phyloP scores from a whole-genome alignment of 2,329 filamentous ascomycete species.

The Ceratocystis colombiana region DNA sequence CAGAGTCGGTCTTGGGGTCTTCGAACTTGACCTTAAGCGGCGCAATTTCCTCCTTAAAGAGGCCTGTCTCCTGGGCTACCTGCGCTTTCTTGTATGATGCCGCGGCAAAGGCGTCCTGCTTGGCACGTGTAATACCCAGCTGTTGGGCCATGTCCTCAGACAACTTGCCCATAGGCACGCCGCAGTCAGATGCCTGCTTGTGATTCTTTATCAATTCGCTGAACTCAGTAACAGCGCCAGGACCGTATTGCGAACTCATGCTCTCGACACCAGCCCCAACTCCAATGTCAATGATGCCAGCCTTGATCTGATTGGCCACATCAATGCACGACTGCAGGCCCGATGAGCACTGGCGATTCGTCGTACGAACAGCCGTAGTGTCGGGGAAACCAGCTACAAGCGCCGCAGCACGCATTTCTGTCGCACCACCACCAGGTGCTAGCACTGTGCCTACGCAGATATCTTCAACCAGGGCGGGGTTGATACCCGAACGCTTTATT shows the following conservation, averaged over 20 bases:
- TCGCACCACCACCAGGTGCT: conserved; percentile 84
- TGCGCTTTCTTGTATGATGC: conserved; percentile 81
- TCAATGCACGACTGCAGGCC: conserved; percentile 89
- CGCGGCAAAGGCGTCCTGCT: conserved; percentile 92
- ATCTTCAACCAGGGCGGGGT: conserved; percentile 81
- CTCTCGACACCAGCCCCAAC: conserved; percentile 93
- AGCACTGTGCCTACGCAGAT: conserved; percentile 86
- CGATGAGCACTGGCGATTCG: conserved; percentile 92
- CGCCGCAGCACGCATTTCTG: conserved; percentile 88
- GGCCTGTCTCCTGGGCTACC: conserved; percentile 74
- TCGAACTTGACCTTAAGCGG: conserved; percentile 79
- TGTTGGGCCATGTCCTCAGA: conserved; percentile 94
- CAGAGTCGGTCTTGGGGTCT: conserved; percentile 82
- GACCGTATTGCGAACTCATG: conserved; percentile 89
- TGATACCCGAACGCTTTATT: conserved; percentile 75
- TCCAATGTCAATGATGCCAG: conserved; percentile 90
- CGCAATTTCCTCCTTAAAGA: conserved; percentile 84
- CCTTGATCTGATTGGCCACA: conserved; percentile 81
- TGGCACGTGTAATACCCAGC: conserved; percentile 56
- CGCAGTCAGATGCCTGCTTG: conserved; percentile 83
- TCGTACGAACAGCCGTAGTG: conserved; percentile 67
- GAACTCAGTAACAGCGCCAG: conserved; percentile 82
- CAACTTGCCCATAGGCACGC: conserved; percentile 89
- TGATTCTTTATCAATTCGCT: conserved; percentile 75
- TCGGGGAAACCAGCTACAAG: conserved; percentile 87